phyloP scores from a whole-genome alignment of 1,284 basidiomycete species.

The Amylostereum chailletii region DNA sequence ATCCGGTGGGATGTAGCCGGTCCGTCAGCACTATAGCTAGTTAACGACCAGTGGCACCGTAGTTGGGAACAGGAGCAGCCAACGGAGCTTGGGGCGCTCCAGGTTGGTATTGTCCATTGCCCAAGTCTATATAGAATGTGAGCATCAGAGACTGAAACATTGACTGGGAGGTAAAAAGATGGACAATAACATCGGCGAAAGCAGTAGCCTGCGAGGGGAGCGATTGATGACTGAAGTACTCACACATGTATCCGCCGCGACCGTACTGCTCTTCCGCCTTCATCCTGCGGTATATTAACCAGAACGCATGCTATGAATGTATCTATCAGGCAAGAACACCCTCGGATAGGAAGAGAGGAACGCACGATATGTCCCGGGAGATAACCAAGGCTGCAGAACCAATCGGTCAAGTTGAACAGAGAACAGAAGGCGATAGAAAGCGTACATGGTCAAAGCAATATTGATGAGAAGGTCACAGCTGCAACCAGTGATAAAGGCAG shows the following conservation, averaged over 20 bases:
- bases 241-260: constrained; percentile 38
- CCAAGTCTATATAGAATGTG: constrained; percentile 31
- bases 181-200: no score
- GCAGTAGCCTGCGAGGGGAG: background rate
- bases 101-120: constrained; percentile 46
- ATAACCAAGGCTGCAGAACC: constrained; percentile 52
- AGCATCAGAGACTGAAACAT: background rate
- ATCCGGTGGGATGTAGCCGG: background rate
- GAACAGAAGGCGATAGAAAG: constrained; percentile 6
- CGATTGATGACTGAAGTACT: constrained; percentile 11
- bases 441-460: constrained; percentile 63
- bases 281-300: constrained; percentile 50
- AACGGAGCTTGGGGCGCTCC: constrained; percentile 20
- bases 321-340: background rate
- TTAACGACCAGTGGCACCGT: constrained; percentile 27
- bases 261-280: constrained; percentile 55
- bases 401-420: background rate
- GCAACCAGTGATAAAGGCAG: constrained; percentile 69
- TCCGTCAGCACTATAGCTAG: background rate
- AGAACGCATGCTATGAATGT: constrained; percentile 32
- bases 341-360: constrained; percentile 3
- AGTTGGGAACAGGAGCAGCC: constrained; percentile 23
- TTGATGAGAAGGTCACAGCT: constrained; percentile 78
- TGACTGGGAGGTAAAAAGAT: background rate
- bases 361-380: constrained; percentile 62